Conservation (phyloP, 2,329 filamentous ascomycete genomes). For the Colletotrichum lupini region DNA sequence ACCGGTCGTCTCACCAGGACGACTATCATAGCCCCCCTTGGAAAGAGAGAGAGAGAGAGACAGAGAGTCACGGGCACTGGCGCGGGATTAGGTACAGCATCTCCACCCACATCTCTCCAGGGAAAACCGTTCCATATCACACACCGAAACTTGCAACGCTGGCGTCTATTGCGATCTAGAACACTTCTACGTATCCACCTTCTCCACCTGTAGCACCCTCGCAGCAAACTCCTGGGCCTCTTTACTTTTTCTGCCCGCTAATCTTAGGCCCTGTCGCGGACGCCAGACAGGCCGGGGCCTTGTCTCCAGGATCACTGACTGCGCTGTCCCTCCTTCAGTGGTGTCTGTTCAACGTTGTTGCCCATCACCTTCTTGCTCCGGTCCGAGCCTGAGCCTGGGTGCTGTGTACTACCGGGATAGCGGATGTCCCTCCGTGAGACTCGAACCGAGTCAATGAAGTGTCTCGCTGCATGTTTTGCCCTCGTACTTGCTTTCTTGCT, state of each 20-base stretch:
- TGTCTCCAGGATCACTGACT: not conserved
- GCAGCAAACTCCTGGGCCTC: constrained; percentile 5
- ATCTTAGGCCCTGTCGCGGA: not conserved
- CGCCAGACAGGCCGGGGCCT: not conserved
- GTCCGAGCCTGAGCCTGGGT: constrained; percentile 1
- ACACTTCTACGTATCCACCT: constrained; percentile 14
- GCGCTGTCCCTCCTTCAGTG: not conserved
- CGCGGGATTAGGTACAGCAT: not conserved
- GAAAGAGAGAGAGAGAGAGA: not conserved
- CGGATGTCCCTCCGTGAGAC: not conserved
- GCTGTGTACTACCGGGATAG: not conserved
- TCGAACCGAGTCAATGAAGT: constrained; percentile 15
- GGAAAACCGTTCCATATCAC: constrained; percentile 21
- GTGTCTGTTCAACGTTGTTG: not conserved
- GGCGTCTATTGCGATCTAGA: constrained; percentile 32
- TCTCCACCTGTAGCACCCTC: not conserved
- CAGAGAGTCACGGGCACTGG: not conserved
- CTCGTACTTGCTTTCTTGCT: not conserved
- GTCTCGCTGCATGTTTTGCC: constrained; percentile 27
- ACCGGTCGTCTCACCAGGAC: constrained; percentile 23
- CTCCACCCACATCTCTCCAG: constrained; percentile 6
- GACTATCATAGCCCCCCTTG: not conserved
- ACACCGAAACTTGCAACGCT: constrained; percentile 31
- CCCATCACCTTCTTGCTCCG: constrained; percentile 1
- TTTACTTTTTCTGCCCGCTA: not conserved